Evolutionary conservation across 139 green algal genomes (phyloP).

Genomic region (Picochlorum sp.): DNA sequence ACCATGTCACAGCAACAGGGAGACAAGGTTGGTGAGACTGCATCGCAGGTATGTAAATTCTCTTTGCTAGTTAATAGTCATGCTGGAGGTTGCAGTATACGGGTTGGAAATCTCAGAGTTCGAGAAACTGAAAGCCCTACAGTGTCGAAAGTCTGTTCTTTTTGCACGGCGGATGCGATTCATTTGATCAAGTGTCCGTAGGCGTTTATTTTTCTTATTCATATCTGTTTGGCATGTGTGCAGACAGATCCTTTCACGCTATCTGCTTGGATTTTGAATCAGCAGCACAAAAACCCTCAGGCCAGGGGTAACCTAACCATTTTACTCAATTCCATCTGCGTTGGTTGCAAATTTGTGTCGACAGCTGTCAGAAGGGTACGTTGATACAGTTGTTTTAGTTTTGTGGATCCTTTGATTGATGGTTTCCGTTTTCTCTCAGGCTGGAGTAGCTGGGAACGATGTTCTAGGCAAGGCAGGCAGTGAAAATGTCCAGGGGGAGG

Average conservation of each 20-base stretch:
- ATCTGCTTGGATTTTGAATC: constrained; percentile 27
- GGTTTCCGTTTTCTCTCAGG: constrained; percentile 13
- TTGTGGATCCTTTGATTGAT: background rate
- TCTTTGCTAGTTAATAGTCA: too few relatives aligned
- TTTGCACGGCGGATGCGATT: too few relatives aligned
- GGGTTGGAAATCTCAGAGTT: too few relatives aligned
- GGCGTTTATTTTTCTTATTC: background rate
- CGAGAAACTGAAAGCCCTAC: too few relatives aligned
- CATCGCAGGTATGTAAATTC: too few relatives aligned
- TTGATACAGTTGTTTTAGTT: constrained; percentile 6
- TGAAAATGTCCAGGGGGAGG: constrained; percentile 52
- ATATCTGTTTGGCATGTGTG: background rate
- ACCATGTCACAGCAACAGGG: too few relatives aligned
- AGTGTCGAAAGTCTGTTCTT: too few relatives aligned
- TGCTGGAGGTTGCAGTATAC: too few relatives aligned
- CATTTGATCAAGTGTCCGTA: too few relatives aligned
- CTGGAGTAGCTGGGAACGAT: constrained; percentile 38
- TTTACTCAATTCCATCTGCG: constrained; percentile 46
- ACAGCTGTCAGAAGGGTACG: constrained; percentile 27
- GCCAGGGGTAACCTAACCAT: constrained; percentile 42
- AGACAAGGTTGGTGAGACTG: too few relatives aligned
- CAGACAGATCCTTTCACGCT: constrained; percentile 41
- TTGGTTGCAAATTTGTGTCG: constrained; percentile 59
- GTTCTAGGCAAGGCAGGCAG: constrained; percentile 47
- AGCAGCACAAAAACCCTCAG: constrained; percentile 28